Evolutionary conservation across 2,329 filamentous ascomycete species (phyloP), one percentile per base, ranked within the genome.

Genomic region (Fusarium sp.): DNA sequence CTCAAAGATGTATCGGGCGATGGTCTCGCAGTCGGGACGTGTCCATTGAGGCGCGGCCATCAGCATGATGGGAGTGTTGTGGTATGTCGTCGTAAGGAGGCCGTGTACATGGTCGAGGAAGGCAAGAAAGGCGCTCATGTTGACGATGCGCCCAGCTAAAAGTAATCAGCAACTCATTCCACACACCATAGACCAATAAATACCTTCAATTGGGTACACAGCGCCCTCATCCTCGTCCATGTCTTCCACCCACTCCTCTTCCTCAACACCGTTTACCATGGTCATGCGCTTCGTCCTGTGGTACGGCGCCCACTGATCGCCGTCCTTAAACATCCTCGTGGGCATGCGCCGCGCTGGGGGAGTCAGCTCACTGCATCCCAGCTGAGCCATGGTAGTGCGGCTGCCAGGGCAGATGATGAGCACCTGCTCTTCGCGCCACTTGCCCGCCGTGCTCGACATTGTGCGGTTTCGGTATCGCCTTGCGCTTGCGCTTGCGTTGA

Each of bases 1-100:
- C 84, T 99, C 96, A 79, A 99, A 99, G 74, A 98, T 91, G 86
- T 98, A 99, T 72, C 96, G 94, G 16, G 95, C 93, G 75, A 99
- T 92, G 42, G 89, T 90, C 83, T 98, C 96, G 80, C 93, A 93
- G 82, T 98, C 95, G 71, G 93, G 92, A 10, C 93, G 91, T 5
- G 94, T 95, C 96, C 96, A 99, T 76, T 92, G 92, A 5, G 96
- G 95, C 76, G 97, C 94, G 9, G 93, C 90, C 83, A 98, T 93
- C 72, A 99, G 90, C 82, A 98, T 89, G 74, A 99, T 94, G 2
- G 96, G 95, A 0, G 96, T 98, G 84, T 98, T 98, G 85, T 98
- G 96, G 81, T 98, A 96, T 4, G 94, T 94, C 29, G 94, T 95
- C 70, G 94, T 96, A 69, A 99, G 89, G 57, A 93, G 90, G 82